These are phyloP conservation scores for Penstemon eatonii DNA, from an alignment of 257 asterid genomes.

Conservation along the genomic window DNA sequence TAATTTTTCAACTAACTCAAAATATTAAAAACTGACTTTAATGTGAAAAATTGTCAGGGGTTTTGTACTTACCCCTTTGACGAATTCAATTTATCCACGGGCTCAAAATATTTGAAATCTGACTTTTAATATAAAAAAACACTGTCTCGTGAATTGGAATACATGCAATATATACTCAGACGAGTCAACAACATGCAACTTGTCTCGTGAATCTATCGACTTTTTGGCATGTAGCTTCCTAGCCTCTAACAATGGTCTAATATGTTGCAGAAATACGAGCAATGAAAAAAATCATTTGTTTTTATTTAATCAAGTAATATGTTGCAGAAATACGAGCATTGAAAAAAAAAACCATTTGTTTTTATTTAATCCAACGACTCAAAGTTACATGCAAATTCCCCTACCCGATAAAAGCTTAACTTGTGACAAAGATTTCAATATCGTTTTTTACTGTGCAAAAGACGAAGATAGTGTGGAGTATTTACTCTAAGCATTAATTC, in stretches of 20 bases:
- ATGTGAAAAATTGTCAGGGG: too few relatives aligned
- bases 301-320: too few relatives aligned
- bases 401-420: background rate
- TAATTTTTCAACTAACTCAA: too few relatives aligned
- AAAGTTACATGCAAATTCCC: background rate
- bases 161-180: background rate
- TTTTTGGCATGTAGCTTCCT: background rate
- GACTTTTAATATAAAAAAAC: too few relatives aligned
- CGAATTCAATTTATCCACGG: too few relatives aligned
- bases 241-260: constrained; percentile 22
- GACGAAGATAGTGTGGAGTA: background rate
- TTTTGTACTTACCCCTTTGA: too few relatives aligned
- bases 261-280: background rate
- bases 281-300: too few relatives aligned
- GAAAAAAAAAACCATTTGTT: background rate
- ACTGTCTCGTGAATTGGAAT: background rate
- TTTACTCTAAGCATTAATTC: too few relatives aligned
- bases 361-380: constrained; percentile 14
- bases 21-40: too few relatives aligned
- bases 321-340: too few relatives aligned
- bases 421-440: background rate
- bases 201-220: background rate
- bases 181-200: too few relatives aligned
- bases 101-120: too few relatives aligned
- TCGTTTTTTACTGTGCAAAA: background rate